phyloP scores from a whole-genome alignment of 2,329 filamentous ascomycete genomes.

The Beauveria caledonica region DNA sequence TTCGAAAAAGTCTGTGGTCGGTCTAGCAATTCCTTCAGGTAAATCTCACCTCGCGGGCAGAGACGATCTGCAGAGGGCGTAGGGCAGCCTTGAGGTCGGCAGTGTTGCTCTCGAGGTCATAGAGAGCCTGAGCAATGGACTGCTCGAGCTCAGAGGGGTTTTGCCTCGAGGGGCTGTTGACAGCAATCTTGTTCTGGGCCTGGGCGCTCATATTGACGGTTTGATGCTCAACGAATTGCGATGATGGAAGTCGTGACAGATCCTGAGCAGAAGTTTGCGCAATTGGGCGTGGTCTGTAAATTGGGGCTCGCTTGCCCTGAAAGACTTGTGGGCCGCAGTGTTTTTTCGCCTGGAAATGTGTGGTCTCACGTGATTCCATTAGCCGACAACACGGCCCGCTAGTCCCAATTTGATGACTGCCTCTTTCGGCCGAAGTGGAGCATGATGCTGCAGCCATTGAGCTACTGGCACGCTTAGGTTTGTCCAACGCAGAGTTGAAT shows the following conservation, averaged over 20 bases:
- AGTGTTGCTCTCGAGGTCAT: slow-evolving; percentile 99
- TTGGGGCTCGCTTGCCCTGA: slow-evolving; percentile 33
- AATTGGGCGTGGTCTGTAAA: slow-evolving; percentile 26
- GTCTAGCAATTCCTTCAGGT: slow-evolving; percentile 22
- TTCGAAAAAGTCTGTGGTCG: slow-evolving; percentile 21
- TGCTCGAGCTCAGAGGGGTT: slow-evolving; percentile 97
- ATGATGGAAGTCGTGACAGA: slow-evolving; percentile 21
- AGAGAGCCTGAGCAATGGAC: slow-evolving; percentile 93
- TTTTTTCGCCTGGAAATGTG: slow-evolving; percentile 1
- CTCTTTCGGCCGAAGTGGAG: background rate
- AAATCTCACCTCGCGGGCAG: slow-evolving; percentile 94
- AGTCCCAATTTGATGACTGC: background rate
- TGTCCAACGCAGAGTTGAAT: background rate
- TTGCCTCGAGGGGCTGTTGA: slow-evolving; percentile 92
- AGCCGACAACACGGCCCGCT: background rate
- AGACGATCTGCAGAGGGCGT: slow-evolving; percentile 96
- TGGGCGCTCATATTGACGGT: slow-evolving; percentile 54
- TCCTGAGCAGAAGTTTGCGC: slow-evolving; percentile 21
- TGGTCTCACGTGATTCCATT: background rate
- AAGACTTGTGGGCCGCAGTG: slow-evolving; percentile 2
- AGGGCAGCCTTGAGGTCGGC: slow-evolving; percentile 94
- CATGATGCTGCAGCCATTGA: no score
- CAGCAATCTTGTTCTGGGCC: slow-evolving; percentile 95
- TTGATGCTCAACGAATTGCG: slow-evolving; percentile 27
- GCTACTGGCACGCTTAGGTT: background rate